A percentile compares a stretch with the other conserved stretches of the same genome.
Evolutionary conservation across 2,329 filamentous ascomycete genomes (phyloP).

Genomic region (Chaetomium strumarium): DNA sequence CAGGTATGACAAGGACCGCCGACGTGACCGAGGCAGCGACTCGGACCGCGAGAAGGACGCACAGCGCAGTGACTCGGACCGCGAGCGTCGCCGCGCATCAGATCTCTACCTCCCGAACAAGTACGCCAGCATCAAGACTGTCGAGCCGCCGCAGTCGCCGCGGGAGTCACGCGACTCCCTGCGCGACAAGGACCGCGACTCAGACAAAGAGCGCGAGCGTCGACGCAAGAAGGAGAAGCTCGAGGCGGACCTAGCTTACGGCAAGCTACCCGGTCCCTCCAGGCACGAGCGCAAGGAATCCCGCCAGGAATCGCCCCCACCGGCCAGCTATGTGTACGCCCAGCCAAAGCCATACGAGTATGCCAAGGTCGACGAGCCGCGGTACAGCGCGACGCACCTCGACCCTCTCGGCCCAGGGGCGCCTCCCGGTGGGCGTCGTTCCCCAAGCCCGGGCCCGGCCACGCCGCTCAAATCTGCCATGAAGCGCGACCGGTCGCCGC

Average conservation of each 20-base stretch:
- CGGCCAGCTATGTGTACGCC: conserved; percentile 27
- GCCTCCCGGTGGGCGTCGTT: conserved; percentile 19
- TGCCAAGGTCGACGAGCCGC: conserved; percentile 28
- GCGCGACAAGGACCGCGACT: conserved; percentile 22
- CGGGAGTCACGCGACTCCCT: conserved; percentile 28
- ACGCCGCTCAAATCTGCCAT: conserved; percentile 31
- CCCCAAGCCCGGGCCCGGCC: conserved; percentile 25
- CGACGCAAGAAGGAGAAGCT: conserved; percentile 27
- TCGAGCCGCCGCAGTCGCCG: conserved; percentile 23
- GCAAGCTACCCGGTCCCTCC: conserved; percentile 27
- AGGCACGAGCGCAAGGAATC: conserved; percentile 22
- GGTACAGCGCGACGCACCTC: conserved; percentile 16
- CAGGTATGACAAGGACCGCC: conserved; percentile 19
- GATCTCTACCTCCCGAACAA: conserved; percentile 44
- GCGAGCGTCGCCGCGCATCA: conserved; percentile 27
- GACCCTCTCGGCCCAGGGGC: conserved; percentile 15
- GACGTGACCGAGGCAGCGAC: conserved; percentile 29
- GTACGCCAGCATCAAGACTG: conserved; percentile 35
- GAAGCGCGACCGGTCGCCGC: conserved; percentile 40
- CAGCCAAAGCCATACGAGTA: conserved; percentile 36
- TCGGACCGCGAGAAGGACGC: conserved; percentile 23
- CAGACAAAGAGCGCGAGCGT: conserved; percentile 26
- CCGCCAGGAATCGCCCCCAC: conserved; percentile 25
- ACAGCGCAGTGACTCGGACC: conserved; percentile 25
- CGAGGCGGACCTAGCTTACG: conserved; percentile 47